phyloP scores from a whole-genome alignment of 108 stramenopile species.

The Nannochloropsis gaditana region DNA sequence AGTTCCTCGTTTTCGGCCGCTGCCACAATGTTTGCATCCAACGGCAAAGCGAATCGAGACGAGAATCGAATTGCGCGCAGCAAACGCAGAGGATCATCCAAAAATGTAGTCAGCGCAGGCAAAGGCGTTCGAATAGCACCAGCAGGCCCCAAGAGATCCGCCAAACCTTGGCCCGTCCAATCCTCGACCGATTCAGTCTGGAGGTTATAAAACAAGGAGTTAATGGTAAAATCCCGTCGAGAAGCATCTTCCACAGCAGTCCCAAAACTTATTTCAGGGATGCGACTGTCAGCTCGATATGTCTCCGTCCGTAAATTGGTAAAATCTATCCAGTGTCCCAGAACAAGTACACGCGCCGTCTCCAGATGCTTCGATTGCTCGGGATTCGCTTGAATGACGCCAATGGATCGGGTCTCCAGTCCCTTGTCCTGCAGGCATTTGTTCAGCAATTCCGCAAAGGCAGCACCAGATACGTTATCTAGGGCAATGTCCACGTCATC shows the following conservation, averaged over 20 bases:
- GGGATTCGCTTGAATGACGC: slow-evolving; percentile 88
- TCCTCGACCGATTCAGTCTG: slow-evolving; percentile 74
- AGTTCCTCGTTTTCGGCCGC: slow-evolving; percentile 2
- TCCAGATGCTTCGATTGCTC: slow-evolving; percentile 96
- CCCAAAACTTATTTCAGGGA: slow-evolving; percentile 70
- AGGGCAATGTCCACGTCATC: slow-evolving; percentile 93
- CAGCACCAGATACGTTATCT: slow-evolving; percentile 79
- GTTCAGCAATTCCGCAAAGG: slow-evolving; percentile 78
- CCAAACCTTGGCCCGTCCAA: slow-evolving; percentile 73
- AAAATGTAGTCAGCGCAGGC: slow-evolving; percentile 73
- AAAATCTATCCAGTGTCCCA: slow-evolving; percentile 81
- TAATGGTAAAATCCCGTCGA: slow-evolving; percentile 89
- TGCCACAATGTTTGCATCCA: slow-evolving; percentile 37
- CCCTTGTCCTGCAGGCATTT: slow-evolving; percentile 56
- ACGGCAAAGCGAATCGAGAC: slow-evolving; percentile 68
- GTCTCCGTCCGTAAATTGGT: slow-evolving; percentile 82
- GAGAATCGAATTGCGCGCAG: slow-evolving; percentile 83
- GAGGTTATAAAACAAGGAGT: slow-evolving; percentile 89
- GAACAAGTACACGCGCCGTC: slow-evolving; percentile 83
- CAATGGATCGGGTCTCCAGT: slow-evolving; percentile 57
- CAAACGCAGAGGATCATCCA: slow-evolving; percentile 83
- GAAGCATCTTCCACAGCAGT: slow-evolving; percentile 81
- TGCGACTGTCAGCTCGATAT: slow-evolving; percentile 71
- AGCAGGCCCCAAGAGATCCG: slow-evolving; percentile 61
- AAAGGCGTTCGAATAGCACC: slow-evolving; percentile 83